These are phyloP conservation scores for Meripilus lineatus DNA, from an alignment of 1,284 basidiomycete genomes.

Conservation along the genomic window DNA sequence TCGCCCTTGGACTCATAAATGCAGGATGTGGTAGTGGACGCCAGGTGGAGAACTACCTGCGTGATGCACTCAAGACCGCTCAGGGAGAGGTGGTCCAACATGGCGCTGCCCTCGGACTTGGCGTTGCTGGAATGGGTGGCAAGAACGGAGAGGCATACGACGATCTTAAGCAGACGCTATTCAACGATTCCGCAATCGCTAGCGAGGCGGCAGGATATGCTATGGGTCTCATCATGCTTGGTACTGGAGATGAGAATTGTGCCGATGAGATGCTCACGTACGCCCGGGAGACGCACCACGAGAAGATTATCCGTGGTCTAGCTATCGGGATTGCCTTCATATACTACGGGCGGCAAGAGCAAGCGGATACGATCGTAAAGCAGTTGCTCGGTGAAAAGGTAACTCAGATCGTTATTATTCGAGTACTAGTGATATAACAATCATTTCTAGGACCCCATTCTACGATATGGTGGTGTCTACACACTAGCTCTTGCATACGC, in stretches of 20 bases:
- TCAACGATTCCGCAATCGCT: constrained; percentile 89
- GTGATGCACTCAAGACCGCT: constrained; percentile 69
- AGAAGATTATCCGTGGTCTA: constrained; percentile 95
- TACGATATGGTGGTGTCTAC: constrained; percentile 95
- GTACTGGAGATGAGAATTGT: constrained; percentile 73
- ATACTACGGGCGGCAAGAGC: constrained; percentile 87
- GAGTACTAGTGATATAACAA: not conserved
- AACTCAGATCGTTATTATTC: not conserved
- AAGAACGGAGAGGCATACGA: constrained; percentile 88
- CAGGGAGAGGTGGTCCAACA: constrained; percentile 89
- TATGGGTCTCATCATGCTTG: constrained; percentile 96
- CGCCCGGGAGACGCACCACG: constrained; percentile 93
- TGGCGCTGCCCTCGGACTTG: constrained; percentile 90
- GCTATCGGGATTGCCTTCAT: constrained; percentile 89
- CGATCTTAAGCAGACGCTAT: constrained; percentile 82
- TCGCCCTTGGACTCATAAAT: constrained; percentile 92
- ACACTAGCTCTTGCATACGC: constrained; percentile 93
- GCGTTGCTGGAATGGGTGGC: constrained; percentile 90
- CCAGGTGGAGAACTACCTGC: constrained; percentile 69
- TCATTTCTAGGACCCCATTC: constrained; percentile 75
- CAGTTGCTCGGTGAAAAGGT: constrained; percentile 84
- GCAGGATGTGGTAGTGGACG: constrained; percentile 76
- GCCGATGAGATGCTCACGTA: constrained; percentile 93
- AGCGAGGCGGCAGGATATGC: constrained; percentile 93
- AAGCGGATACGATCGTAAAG: constrained; percentile 78